phyloP scores from a whole-genome alignment of 2,329 filamentous ascomycete genomes.

The Aureobasidium melanogenum region DNA sequence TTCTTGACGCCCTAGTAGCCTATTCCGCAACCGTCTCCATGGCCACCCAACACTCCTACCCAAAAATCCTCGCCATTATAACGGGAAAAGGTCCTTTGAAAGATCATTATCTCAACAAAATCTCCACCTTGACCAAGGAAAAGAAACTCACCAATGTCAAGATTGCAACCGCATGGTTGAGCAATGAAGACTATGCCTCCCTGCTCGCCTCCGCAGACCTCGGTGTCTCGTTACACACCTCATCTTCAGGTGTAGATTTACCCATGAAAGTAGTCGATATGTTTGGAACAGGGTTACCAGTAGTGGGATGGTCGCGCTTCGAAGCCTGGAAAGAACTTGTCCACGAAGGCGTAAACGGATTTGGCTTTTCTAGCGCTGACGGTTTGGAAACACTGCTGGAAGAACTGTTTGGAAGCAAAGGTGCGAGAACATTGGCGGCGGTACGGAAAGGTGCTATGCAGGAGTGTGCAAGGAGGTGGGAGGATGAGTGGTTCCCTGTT shows the following conservation, averaged over 20 bases:
- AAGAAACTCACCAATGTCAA: constrained; percentile 61
- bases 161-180: constrained; percentile 77
- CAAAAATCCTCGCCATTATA: constrained; percentile 75
- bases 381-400: constrained; percentile 57
- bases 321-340: constrained; percentile 89
- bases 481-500: constrained; percentile 84
- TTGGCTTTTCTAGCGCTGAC: constrained; percentile 65
- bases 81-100: constrained; percentile 90
- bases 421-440: constrained; percentile 52
- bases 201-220: constrained; percentile 80
- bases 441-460: constrained; percentile 62
- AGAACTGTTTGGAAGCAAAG: constrained; percentile 52
- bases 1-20: constrained; percentile 69
- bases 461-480: constrained; percentile 75
- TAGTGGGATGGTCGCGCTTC: constrained; percentile 77
- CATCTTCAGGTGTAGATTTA: constrained; percentile 86
- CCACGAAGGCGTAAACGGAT: constrained; percentile 74
- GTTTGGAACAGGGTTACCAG: constrained; percentile 90
- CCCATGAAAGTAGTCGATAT: constrained; percentile 99
- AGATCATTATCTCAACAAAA: constrained; percentile 59
- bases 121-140: constrained; percentile 51
- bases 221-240: constrained; percentile 85
- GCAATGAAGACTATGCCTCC: constrained; percentile 71
- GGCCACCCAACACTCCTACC: constrained; percentile 34
- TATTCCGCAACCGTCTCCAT: constrained; percentile 53